Conservation (phyloP, 345 rosid species). For the Xanthoceras sorbifolium region DNA sequence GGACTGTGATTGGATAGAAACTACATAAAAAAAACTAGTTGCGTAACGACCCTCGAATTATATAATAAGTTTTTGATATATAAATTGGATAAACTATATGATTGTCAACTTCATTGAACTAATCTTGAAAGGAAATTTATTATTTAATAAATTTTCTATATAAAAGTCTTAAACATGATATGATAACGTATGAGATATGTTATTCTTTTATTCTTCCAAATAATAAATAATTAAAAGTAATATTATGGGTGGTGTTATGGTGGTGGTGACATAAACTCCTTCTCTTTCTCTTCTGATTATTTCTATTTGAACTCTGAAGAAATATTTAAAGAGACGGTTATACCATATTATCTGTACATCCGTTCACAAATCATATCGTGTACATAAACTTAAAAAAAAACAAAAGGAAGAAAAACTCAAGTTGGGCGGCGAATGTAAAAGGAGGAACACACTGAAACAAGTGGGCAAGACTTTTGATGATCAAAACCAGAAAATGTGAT, state of each 20-base stretch:
- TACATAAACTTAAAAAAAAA: not conserved
- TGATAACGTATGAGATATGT: not conserved
- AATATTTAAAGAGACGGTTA: too few relatives aligned
- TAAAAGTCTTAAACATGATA: not conserved
- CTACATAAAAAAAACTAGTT: not conserved
- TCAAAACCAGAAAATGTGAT: not conserved
- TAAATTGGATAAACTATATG: conserved; percentile 2
- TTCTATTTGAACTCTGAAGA: too few relatives aligned
- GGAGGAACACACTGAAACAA: not conserved
- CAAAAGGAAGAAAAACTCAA: not conserved
- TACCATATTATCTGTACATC: not conserved
- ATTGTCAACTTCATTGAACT: conserved; percentile 15
- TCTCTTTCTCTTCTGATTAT: too few relatives aligned
- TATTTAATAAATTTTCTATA: not conserved
- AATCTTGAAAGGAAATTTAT: conserved; percentile 2
- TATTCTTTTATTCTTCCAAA: not conserved
- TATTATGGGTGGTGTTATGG: not conserved
- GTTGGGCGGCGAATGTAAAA: not conserved
- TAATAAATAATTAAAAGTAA: not conserved
- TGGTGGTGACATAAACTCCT: not conserved
- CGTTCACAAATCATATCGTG: not conserved
- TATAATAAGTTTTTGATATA: not conserved
- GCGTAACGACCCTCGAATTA: not conserved
- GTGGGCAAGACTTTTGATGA: not conserved
- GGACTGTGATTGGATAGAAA: conserved; percentile 8